Conservation (phyloP, 1,139 yeast species). For the Lodderomyces pseudojiufengensis region DNA sequence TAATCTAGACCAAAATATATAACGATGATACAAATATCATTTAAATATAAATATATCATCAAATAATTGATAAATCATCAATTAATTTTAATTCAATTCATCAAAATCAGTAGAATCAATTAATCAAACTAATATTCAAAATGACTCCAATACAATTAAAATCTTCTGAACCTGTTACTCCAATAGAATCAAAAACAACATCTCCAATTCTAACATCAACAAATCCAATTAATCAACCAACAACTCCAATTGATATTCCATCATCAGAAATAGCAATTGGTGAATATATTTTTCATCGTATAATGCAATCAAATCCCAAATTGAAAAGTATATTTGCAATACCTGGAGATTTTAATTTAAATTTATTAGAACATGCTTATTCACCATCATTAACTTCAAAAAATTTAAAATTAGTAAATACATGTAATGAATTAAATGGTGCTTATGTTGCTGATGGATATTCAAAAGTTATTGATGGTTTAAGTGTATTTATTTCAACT, state of each 20-base stretch:
- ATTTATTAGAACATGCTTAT: constrained; percentile 35
- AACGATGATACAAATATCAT: too few relatives aligned
- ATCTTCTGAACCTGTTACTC: neutral
- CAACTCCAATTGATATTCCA: neutral
- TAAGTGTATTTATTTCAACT: constrained; percentile 54
- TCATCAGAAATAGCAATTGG: constrained; percentile 28
- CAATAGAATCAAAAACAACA: neutral
- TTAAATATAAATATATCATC: too few relatives aligned
- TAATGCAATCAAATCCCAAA: constrained; percentile 35
- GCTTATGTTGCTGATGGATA: constrained; percentile 83
- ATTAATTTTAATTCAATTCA: too few relatives aligned
- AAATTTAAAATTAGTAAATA: constrained; percentile 21
- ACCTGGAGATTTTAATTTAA: constrained; percentile 42
- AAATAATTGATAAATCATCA: too few relatives aligned
- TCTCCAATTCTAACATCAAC: neutral
- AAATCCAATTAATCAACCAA: neutral
- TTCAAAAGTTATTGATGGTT: constrained; percentile 48
- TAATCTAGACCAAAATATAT: too few relatives aligned
- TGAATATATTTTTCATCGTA: constrained; percentile 36
- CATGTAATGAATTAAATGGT: constrained; percentile 39
- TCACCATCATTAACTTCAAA: constrained; percentile 21
- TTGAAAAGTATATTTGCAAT: constrained; percentile 36
- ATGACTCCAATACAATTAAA: constrained; percentile 12
- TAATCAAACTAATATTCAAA: too few relatives aligned
- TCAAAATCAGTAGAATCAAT: too few relatives aligned